Evolutionary conservation across 345 rosid species (phyloP), one percentile per base, ranked within the genome.

Genomic region (Cardamine occulta): DNA sequence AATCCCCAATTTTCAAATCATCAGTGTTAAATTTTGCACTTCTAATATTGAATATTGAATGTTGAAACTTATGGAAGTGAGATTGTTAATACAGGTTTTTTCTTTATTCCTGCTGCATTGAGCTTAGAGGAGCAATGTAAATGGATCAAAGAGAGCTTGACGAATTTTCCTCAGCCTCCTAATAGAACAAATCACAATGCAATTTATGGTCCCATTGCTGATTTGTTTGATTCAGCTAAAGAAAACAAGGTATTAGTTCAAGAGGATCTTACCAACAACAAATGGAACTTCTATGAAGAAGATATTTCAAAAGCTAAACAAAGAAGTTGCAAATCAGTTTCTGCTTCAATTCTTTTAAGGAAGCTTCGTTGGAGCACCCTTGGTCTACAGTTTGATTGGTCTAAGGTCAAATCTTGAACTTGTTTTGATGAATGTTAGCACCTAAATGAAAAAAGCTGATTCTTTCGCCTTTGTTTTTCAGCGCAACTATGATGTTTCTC

Each of bases 351-450:
- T 73, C 82, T 92, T 32, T 63, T 95, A 48, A 79, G 96, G 77
- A 95, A 89, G 90, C 67, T 92, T 66, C 84, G 97, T 7, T 95
- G 99, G 99, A 92, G 97, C 79, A 92, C 97, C 7, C 92, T 92
- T 10, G 97, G 97, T 63, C 73, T 95, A 57, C 99, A 95, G 56
- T 95, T 92, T 77, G 96, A 92, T 75, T 95, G 99, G 97, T 87
- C 97, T 76, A 88, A 92, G 86, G 99, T 92, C 6, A 7, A 7
- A 10, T 26, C 40, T 61, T 68, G 10, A 39, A 28, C 62, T 7
- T 56, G 26, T 57, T 77, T 37, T 57, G 66, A 49, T 66, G 68
- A 57, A 13, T 49, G 21, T 64, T 15, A 29, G 62, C 18, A 26
- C 15, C 35, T 67, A 6, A 55, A 56, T 53, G 32, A 15, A 63